Conservation (phyloP, 2,329 filamentous ascomycete species). For the Chaetomium globosum region DNA sequence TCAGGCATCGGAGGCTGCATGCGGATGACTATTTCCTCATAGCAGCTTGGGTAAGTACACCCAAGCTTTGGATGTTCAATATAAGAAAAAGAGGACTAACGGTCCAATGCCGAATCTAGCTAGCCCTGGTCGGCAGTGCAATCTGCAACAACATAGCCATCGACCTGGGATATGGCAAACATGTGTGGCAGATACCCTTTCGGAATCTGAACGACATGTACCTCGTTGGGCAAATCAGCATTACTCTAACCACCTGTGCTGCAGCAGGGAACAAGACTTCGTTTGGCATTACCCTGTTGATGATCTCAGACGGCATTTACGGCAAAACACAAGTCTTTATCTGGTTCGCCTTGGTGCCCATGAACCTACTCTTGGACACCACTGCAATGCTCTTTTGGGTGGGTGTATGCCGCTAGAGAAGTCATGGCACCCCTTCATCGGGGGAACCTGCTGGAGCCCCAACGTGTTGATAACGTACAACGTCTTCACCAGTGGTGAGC, state of each 20-base stretch:
- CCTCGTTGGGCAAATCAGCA: not conserved
- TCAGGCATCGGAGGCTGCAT: conserved; percentile 29
- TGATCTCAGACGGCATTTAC: conserved; percentile 12
- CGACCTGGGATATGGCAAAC: conserved; percentile 33
- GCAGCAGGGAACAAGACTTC: conserved; percentile 12
- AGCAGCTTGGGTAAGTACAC: conserved; percentile 29
- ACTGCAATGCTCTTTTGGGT: conserved; percentile 12
- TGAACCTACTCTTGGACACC: conserved; percentile 6
- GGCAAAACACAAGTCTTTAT: conserved; percentile 8
- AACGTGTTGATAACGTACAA: conserved; percentile 14
- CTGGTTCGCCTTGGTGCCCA: conserved; percentile 15
- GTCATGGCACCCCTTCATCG: conserved; percentile 9
- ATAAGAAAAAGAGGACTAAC: not conserved
- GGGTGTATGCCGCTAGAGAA: conserved; percentile 11
- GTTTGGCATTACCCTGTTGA: conserved; percentile 12
- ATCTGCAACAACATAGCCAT: conserved; percentile 33
- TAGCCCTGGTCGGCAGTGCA: conserved; percentile 30
- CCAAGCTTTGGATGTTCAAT: not conserved
- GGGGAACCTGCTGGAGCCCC: conserved; percentile 7
- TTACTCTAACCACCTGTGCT: conserved; percentile 7
- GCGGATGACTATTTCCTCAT: conserved; percentile 32
- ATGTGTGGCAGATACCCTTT: conserved; percentile 31
- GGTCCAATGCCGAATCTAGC: conserved; percentile 6
- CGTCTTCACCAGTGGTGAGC: conserved; percentile 10
- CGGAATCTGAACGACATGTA: conserved; percentile 28